phyloP scores from a whole-genome alignment of 306 rosid genomes.

The Argentina anserina region DNA sequence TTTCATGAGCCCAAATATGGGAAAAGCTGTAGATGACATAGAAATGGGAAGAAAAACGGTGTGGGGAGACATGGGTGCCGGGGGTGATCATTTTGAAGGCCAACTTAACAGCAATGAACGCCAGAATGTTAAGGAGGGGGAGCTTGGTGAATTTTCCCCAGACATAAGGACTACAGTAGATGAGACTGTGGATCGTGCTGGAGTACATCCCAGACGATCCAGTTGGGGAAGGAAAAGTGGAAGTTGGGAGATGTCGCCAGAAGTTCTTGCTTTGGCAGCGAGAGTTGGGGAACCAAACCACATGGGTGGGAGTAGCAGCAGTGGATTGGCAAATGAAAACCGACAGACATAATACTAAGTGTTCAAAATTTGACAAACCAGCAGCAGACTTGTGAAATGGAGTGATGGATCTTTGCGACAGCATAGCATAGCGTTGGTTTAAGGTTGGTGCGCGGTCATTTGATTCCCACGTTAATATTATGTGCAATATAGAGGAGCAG shows the following conservation, averaged over 20 bases:
- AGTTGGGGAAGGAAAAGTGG: constrained; percentile 99
- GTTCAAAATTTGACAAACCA: constrained; percentile 10
- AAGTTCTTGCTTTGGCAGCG: constrained; percentile 87
- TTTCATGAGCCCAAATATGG: constrained; percentile 86
- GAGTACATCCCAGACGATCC: constrained; percentile 82
- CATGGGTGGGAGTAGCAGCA: constrained; percentile 56
- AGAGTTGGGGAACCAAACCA: constrained; percentile 78
- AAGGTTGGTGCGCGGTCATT: constrained; percentile 31
- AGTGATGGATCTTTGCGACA: constrained; percentile 32
- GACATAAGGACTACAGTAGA: constrained; percentile 72
- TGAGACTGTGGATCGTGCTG: constrained; percentile 54
- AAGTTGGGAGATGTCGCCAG: constrained; percentile 99
- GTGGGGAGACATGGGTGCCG: constrained; percentile 72
- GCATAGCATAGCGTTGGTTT: constrained; percentile 16
- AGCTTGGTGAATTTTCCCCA: constrained; percentile 67
- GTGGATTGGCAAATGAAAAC: constrained; percentile 43
- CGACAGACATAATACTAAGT: constrained; percentile 17
- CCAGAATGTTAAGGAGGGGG: constrained; percentile 65
- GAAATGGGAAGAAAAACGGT: constrained; percentile 97
- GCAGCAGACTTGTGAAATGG: constrained; percentile 4
- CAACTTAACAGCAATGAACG: constrained; percentile 59
- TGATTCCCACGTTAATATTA: constrained; percentile 37
- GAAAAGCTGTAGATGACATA: constrained; percentile 84
- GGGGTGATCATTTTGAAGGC: constrained; percentile 59
- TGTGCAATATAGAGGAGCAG: constrained; percentile 44